phyloP scores from a whole-genome alignment of 1,139 yeast genomes.

The Candida tetrigidarum region DNA sequence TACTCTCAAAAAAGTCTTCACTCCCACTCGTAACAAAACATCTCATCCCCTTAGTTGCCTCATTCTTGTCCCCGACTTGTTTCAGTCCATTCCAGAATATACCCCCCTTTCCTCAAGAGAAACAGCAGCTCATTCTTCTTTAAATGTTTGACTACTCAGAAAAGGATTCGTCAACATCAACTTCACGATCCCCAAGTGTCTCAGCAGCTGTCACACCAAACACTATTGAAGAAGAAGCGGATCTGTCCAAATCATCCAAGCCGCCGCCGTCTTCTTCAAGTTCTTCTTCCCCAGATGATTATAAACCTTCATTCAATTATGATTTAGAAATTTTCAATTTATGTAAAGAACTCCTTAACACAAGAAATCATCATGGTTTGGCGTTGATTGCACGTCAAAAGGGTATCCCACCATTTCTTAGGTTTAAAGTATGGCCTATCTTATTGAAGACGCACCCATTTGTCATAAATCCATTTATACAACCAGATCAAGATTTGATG shows the following conservation, averaged over 20 bases:
- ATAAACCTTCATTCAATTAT: conserved; percentile 43
- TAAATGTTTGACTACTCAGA: conserved; percentile 5
- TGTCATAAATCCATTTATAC: conserved; percentile 73
- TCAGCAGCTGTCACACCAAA: conserved; percentile 7
- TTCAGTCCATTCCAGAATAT: not conserved
- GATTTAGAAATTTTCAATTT: conserved; percentile 44
- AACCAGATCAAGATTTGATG: conserved; percentile 50
- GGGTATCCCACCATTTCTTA: conserved; percentile 83
- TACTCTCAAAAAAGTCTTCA: no score
- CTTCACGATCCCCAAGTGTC: conserved; percentile 6
- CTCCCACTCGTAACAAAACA: no score
- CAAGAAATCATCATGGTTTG: conserved; percentile 64
- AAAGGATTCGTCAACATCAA: conserved; percentile 7
- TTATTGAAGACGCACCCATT: conserved; percentile 82
- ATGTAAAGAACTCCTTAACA: conserved; percentile 47
- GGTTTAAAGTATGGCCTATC: conserved; percentile 86
- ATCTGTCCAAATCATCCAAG: not conserved
- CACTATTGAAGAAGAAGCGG: conserved; percentile 3
- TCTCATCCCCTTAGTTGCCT: no score
- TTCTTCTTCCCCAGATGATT: conserved; percentile 13
- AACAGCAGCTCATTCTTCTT: not conserved
- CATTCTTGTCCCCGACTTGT: no score
- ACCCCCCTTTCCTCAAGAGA: not conserved
- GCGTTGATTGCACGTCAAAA: conserved; percentile 82
- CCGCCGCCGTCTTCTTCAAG: conserved; percentile 8